Conservation (phyloP, 768 basidiomycete genomes). For the Lactifluus pinguis region DNA sequence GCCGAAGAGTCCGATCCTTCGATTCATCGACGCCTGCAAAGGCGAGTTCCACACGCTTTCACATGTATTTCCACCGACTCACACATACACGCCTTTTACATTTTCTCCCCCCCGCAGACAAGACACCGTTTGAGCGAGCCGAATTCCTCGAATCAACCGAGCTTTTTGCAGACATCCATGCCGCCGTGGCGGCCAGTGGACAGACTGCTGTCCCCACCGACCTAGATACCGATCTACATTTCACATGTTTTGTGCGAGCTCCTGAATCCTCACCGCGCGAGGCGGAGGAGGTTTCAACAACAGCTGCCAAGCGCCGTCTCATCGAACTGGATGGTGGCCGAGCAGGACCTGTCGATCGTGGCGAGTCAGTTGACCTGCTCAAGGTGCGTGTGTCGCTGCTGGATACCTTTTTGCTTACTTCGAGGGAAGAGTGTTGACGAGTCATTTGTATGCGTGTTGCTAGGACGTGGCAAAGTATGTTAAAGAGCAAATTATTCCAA, state of each 20-base stretch:
- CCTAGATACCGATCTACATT: slow-evolving; percentile 72
- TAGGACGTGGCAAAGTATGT: slow-evolving; percentile 63
- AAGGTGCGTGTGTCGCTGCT: slow-evolving; percentile 29
- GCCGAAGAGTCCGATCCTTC: slow-evolving; percentile 50
- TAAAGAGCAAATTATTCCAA: slow-evolving; percentile 47
- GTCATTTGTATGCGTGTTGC: background rate
- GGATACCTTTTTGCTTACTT: background rate
- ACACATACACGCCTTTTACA: background rate
- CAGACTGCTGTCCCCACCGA: slow-evolving; percentile 57
- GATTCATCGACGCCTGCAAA: slow-evolving; percentile 57
- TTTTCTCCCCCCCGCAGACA: slow-evolving; percentile 35
- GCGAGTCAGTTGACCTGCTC: slow-evolving; percentile 50
- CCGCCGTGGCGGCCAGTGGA: slow-evolving; percentile 55
- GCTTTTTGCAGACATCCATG: slow-evolving; percentile 73
- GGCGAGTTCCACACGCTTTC: slow-evolving; percentile 29
- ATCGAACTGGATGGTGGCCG: slow-evolving; percentile 82
- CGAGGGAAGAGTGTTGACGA: background rate
- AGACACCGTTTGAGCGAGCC: slow-evolving; percentile 65
- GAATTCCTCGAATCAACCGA: slow-evolving; percentile 64
- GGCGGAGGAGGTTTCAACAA: slow-evolving; percentile 10
- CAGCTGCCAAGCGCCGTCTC: slow-evolving; percentile 33
- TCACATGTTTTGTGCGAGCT: slow-evolving; percentile 77
- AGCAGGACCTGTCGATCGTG: slow-evolving; percentile 72
- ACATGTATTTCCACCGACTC: background rate
- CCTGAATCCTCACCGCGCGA: slow-evolving; percentile 35